Percentiles rank a stretch among this genome's conserved stretches.
These are phyloP conservation scores for Micromonas commoda DNA, from an alignment of 139 green algal species.

Conservation along the genomic window DNA sequence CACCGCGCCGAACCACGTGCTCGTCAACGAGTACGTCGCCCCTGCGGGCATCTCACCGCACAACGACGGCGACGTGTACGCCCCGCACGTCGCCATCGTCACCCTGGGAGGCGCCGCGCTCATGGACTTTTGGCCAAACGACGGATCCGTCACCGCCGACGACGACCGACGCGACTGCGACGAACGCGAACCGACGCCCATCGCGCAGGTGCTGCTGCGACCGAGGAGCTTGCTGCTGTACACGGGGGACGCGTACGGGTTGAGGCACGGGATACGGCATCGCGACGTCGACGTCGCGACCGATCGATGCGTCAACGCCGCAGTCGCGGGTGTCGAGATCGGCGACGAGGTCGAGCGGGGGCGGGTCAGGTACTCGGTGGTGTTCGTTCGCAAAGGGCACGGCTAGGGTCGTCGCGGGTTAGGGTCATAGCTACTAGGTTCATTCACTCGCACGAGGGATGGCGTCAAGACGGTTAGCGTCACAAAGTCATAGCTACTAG, in stretches of 20 bases:
- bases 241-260: not conserved
- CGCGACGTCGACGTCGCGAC: not conserved
- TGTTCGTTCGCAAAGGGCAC: conserved; percentile 10
- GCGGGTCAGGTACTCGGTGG: not conserved
- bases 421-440: no score
- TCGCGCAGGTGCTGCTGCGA: not conserved
- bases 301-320: not conserved
- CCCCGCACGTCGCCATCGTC: not conserved
- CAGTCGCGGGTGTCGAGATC: not conserved
- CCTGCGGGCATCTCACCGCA: conserved; percentile 1
- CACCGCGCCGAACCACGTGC: conserved; percentile 11
- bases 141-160: not conserved
- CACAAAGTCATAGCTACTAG: no score
- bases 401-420: no score
- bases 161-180: not conserved
- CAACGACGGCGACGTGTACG: conserved; percentile 10
- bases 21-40: conserved; percentile 9
- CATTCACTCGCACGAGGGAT: no score
- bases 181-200: not conserved
- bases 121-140: conserved; percentile 15
- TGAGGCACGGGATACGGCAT: not conserved
- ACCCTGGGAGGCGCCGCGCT: not conserved
- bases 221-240: conserved; percentile 12
- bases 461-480: no score
- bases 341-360: not conserved